These are phyloP conservation scores for Marasmius fiardii DNA, from an alignment of 1,284 basidiomycete genomes.

Conservation along the genomic window DNA sequence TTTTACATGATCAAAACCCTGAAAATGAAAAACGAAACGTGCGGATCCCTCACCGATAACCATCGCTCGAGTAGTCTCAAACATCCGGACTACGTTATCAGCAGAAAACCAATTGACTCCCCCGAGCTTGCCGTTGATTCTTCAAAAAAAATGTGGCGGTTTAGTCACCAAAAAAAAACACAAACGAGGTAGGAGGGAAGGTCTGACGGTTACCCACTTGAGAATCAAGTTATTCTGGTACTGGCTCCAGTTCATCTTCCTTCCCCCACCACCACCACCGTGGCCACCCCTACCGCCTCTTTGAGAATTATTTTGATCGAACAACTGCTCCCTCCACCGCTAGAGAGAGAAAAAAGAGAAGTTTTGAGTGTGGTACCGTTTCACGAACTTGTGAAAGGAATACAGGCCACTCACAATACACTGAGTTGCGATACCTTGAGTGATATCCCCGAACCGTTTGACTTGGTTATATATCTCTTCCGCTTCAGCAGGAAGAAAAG, in stretches of 20 bases:
- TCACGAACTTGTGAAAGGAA: not conserved
- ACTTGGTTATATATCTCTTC: slow-evolving; percentile 25
- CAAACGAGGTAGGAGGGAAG: not conserved
- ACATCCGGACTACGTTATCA: slow-evolving; percentile 18
- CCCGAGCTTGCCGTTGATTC: slow-evolving; percentile 39
- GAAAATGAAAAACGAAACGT: not conserved
- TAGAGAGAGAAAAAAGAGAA: not conserved
- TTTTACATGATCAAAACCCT: not conserved
- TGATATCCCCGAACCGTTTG: slow-evolving; percentile 34
- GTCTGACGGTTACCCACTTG: slow-evolving; percentile 23
- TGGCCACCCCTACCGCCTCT: not conserved
- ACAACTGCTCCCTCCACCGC: not conserved
- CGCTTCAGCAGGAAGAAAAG: slow-evolving; percentile 30
- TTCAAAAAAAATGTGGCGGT: slow-evolving; percentile 13
- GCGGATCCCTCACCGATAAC: slow-evolving; percentile 27
- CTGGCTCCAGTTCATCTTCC: slow-evolving; percentile 23
- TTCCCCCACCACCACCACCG: not conserved
- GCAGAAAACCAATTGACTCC: slow-evolving; percentile 31
- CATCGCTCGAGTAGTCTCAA: slow-evolving; percentile 27
- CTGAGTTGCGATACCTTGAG: slow-evolving; percentile 29
- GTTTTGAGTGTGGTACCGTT: too few species aligned
- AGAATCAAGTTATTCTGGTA: slow-evolving; percentile 35
- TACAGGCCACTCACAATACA: slow-evolving; percentile 28
- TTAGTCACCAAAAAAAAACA: slow-evolving; percentile 2
- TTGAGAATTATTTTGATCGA: not conserved